A percentile compares a stretch with the other conserved stretches of the same genome.
These are phyloP conservation scores for Cyamopsis tetragonoloba DNA, from an alignment of 306 rosid species.

Conservation along the genomic window DNA sequence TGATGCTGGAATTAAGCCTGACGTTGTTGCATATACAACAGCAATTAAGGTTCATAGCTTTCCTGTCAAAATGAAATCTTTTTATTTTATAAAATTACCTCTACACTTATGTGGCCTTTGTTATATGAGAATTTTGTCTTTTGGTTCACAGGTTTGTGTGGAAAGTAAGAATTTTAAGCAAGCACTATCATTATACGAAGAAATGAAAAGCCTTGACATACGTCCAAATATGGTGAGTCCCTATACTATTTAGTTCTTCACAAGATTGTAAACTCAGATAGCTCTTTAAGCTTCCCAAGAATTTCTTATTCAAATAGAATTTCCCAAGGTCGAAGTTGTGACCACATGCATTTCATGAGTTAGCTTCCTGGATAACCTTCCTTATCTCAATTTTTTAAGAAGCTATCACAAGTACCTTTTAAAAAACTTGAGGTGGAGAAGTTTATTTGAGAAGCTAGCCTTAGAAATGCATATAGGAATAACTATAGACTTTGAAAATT, in stretches of 20 bases:
- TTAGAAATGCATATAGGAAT: too few species aligned
- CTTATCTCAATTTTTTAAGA: too few species aligned
- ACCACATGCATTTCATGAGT: too few species aligned
- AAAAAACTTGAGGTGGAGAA: too few species aligned
- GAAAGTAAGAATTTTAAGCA: slow-evolving; percentile 56
- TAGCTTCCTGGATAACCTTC: too few species aligned
- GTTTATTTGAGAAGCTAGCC: too few species aligned
- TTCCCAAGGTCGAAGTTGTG: too few species aligned
- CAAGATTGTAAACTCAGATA: slow-evolving; percentile 16
- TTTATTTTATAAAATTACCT: slow-evolving; percentile 16
- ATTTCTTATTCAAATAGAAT: too few species aligned
- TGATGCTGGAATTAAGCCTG: slow-evolving; percentile 72
- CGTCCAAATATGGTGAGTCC: slow-evolving; percentile 76
- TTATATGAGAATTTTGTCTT: slow-evolving; percentile 24
- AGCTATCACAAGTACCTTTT: too few species aligned
- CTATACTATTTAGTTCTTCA: slow-evolving; percentile 11
- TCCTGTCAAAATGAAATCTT: slow-evolving; percentile 21
- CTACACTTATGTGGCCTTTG: not conserved
- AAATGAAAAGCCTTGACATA: slow-evolving; percentile 71
- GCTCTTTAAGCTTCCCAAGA: too few species aligned
- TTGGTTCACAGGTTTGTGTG: slow-evolving; percentile 70
- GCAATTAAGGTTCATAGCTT: slow-evolving; percentile 71
- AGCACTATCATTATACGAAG: slow-evolving; percentile 64
- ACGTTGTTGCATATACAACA: slow-evolving; percentile 79
- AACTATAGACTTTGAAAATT: too few species aligned